Percentiles rank a stretch among this genome's conserved stretches.
Conservation (phyloP, 148 eudicot species). For the Euryodendron excelsum region DNA sequence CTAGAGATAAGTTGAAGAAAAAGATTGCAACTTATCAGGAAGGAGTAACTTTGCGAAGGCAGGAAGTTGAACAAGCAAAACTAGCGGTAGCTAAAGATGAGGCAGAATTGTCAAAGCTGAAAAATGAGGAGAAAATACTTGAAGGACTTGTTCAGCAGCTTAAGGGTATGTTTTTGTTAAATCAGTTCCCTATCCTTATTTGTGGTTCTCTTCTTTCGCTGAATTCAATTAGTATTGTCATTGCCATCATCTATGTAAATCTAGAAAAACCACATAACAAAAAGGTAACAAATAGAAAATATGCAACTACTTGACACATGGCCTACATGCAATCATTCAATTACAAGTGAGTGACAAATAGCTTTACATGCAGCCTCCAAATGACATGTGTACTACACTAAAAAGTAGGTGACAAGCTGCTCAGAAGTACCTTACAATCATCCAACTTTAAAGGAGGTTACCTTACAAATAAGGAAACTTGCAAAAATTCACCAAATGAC, state of each 20-base stretch:
- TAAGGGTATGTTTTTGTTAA: constrained; percentile 50
- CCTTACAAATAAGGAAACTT: too few species aligned
- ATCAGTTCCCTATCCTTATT: background rate
- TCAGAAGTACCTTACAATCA: too few species aligned
- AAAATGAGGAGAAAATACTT: constrained; percentile 77
- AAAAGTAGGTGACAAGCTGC: too few species aligned
- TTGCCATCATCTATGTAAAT: background rate
- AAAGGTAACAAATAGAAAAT: too few species aligned
- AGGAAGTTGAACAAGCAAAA: constrained; percentile 80
- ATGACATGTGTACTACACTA: too few species aligned
- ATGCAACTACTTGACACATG: too few species aligned
- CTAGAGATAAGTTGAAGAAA: constrained; percentile 82
- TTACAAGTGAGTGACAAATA: too few species aligned
- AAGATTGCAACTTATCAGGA: constrained; percentile 74
- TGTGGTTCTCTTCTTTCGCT: constrained; percentile 4
- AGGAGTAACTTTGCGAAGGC: constrained; percentile 65
- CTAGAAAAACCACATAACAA: too few species aligned
- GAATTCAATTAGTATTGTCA: background rate
- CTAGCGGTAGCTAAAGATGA: constrained; percentile 67
- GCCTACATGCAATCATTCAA: too few species aligned
- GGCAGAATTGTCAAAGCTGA: constrained; percentile 70
- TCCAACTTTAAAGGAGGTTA: too few species aligned
- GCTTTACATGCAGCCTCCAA: too few species aligned
- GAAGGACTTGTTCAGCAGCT: constrained; percentile 81
- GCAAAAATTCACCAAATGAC: too few species aligned